phyloP scores from a whole-genome alignment of 768 basidiomycete genomes.

The Lentinula boryana region DNA sequence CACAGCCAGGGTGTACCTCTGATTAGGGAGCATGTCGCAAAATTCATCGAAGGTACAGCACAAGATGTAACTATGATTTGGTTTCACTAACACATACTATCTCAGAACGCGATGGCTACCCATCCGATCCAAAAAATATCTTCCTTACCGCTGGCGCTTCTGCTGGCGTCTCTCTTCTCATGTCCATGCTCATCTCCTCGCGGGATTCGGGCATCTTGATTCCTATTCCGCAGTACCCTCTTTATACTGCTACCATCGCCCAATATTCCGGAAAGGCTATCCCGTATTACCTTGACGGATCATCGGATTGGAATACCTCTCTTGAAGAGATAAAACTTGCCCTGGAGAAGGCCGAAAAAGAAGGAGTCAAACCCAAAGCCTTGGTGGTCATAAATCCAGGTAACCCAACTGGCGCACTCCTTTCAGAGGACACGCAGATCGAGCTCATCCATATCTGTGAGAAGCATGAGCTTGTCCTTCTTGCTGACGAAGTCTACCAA shows the following conservation, averaged over 20 bases:
- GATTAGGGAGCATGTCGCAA: slow-evolving; percentile 83
- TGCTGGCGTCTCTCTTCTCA: slow-evolving; percentile 83
- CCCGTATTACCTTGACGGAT: slow-evolving; percentile 87
- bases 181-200: slow-evolving; percentile 70
- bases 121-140: slow-evolving; percentile 77
- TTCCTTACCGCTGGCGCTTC: slow-evolving; percentile 96
- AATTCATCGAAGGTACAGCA: slow-evolving; percentile 61
- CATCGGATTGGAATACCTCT: slow-evolving; percentile 78
- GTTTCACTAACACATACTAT: neutral
- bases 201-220: slow-evolving; percentile 78
- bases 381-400: slow-evolving; percentile 98
- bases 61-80: slow-evolving; percentile 33
- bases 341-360: slow-evolving; percentile 55
- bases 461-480: slow-evolving; percentile 75
- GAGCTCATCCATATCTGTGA: slow-evolving; percentile 82
- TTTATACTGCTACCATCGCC: slow-evolving; percentile 94
- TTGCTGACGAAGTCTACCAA: slow-evolving; percentile 99
- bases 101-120: slow-evolving; percentile 81
- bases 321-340: slow-evolving; percentile 58
- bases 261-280: slow-evolving; percentile 74
- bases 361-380: slow-evolving; percentile 66
- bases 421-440: slow-evolving; percentile 65
- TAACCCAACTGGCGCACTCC: slow-evolving; percentile 90
- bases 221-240: slow-evolving; percentile 96
- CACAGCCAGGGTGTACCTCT: slow-evolving; percentile 90